A percentile compares a stretch with the other conserved stretches of the same genome.
These are phyloP conservation scores for Cicer pinnatifidum DNA, from an alignment of 306 rosid species.

Conservation along the genomic window DNA sequence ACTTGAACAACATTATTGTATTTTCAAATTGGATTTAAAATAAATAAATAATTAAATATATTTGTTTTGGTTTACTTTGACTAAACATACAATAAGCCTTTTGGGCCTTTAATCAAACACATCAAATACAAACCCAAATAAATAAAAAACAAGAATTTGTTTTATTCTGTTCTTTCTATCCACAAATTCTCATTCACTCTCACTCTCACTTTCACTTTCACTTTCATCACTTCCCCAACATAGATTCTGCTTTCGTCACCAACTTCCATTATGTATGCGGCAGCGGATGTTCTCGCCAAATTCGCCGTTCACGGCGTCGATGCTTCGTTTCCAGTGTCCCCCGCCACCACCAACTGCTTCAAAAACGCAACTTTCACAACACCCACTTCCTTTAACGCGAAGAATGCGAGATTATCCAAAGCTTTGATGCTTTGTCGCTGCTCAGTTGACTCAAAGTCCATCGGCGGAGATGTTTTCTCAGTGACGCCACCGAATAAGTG, in stretches of 20 bases:
- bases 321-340: conserved; percentile 38
- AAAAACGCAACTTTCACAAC: conserved; percentile 38
- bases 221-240: background rate
- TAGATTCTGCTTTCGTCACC: conserved; percentile 21
- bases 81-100: too few species aligned
- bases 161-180: conserved; percentile 18
- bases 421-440: conserved; percentile 34
- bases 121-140: background rate
- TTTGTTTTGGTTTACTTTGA: too few species aligned
- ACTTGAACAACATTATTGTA: too few species aligned
- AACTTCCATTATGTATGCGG: conserved; percentile 42
- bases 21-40: too few species aligned
- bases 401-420: conserved; percentile 16
- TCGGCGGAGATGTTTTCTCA: conserved; percentile 64
- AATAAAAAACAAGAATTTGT: background rate
- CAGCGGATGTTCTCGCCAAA: conserved; percentile 45
- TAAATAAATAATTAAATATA: too few species aligned
- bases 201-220: conserved; percentile 10
- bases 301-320: conserved; percentile 44
- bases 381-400: conserved; percentile 8
- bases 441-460: conserved; percentile 54
- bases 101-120: background rate
- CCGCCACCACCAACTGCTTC: conserved; percentile 23
- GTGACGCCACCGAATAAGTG: conserved; percentile 64
- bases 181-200: conserved; percentile 11